Evolutionary conservation across 179 eudicot genomes (phyloP), one percentile per base, ranked within the genome.

Genomic region (Carnegiea gigantea): DNA sequence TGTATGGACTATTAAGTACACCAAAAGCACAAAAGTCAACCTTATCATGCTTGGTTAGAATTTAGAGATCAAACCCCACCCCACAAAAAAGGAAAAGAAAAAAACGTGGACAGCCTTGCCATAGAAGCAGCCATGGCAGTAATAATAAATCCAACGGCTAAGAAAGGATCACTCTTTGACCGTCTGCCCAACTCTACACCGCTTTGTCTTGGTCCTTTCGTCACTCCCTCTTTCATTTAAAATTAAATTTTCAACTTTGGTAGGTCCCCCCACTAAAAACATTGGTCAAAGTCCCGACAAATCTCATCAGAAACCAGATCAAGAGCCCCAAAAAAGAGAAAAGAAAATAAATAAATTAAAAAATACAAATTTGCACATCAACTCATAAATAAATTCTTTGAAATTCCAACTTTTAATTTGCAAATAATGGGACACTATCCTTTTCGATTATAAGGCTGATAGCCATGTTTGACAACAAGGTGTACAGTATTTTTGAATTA

Each of bases 221-320:
- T 70, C 73, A 36, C 73, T 70, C 73, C 73, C 36, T 18, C 73
- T 33, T 30, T 2, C 21, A 33, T 33, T 70, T 28, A 1, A 33
- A 15, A 70, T 11, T 24, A 65, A 70, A 6, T 70, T 70, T 70
- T 70, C 44, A 70, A 70, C 43, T 70, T 26, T 18, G 18, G 44
- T 70, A 3, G 73, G 73, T 15, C 73, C 73, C 23, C 46, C 46
- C 23, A 70, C 73, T 36, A 1, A 30, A 67, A 70, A 70, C 46
- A 70, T 70, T 30, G 15, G 46, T 36, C 73, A 70, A 70, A 70
- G 73, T 70, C 46, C 73, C 73, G 73, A 70, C 73, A 70, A 70
- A 30, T 70, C 73, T 70, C 73, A 70, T 70, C 46, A 67, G 72
- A 67, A 67, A 67, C 72, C 72, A 67, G 72, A 67, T 67, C 72